Evolutionary conservation across 176 grass and related monocot genomes (phyloP).

Genomic region (Otatea glauca): DNA sequence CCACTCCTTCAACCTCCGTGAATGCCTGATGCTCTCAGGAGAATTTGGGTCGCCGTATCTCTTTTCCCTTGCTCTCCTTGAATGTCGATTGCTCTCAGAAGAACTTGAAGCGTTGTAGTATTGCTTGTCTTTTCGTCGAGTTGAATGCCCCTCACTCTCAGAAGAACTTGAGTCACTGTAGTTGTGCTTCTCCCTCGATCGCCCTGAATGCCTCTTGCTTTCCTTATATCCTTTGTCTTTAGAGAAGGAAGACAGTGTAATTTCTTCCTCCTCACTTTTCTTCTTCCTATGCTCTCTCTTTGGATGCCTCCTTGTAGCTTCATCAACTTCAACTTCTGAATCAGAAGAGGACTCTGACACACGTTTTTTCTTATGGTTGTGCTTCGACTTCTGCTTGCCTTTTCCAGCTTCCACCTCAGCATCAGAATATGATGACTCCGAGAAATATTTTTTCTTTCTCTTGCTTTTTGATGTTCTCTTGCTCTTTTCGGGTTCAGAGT

Average conservation of each 20-base stretch:
- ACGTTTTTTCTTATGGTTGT: constrained; percentile 51
- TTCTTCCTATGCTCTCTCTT: constrained; percentile 47
- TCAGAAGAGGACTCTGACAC: constrained; percentile 49
- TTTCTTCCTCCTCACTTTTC: constrained; percentile 42
- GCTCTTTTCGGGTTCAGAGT: constrained; percentile 51
- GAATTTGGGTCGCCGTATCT: constrained; percentile 17
- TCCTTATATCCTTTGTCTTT: constrained; percentile 29
- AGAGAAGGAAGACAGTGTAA: constrained; percentile 15
- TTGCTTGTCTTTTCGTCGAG: constrained; percentile 5
- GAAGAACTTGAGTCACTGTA: constrained; percentile 41
- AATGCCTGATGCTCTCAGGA: background rate
- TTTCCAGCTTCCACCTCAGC: constrained; percentile 49
- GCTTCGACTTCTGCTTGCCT: constrained; percentile 48
- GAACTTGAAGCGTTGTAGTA: constrained; percentile 28
- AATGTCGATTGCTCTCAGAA: constrained; percentile 33
- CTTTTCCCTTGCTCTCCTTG: constrained; percentile 41
- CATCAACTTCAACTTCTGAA: constrained; percentile 44
- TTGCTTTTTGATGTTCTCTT: constrained; percentile 57
- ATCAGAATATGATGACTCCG: constrained; percentile 53
- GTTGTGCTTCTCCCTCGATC: constrained; percentile 16
- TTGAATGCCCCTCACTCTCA: constrained; percentile 31
- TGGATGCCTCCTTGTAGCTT: constrained; percentile 38
- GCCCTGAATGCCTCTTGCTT: constrained; percentile 46
- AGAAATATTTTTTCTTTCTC: constrained; percentile 54
- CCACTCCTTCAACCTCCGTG: background rate